These are phyloP conservation scores for Candida argentea DNA, from an alignment of 805 yeast genomes.

Conservation along the genomic window DNA sequence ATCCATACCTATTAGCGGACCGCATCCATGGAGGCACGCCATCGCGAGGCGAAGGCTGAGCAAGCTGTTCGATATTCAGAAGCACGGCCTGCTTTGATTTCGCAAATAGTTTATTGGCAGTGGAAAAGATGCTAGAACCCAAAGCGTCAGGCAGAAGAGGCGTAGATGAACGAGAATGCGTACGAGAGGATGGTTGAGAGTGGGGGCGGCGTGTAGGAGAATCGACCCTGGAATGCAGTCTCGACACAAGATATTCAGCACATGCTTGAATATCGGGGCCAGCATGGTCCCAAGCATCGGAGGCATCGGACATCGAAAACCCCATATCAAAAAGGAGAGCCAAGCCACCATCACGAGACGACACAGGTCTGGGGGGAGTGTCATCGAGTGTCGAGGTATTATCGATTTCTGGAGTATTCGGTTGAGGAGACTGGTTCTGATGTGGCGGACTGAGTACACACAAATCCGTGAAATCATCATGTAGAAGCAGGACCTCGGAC, in stretches of 20 bases:
- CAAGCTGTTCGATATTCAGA: slow-evolving; percentile 52
- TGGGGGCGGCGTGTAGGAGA: background rate
- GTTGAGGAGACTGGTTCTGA: background rate
- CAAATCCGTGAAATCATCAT: slow-evolving; percentile 28
- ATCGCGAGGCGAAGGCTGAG: too few relatives aligned
- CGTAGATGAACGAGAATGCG: background rate
- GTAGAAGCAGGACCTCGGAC: slow-evolving; percentile 18
- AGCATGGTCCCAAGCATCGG: slow-evolving; percentile 45
- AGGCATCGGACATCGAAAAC: slow-evolving; percentile 51
- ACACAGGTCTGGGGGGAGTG: background rate
- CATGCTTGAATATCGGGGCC: slow-evolving; percentile 58
- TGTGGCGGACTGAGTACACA: background rate
- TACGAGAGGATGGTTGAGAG: background rate
- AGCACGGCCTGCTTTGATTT: slow-evolving; percentile 52
- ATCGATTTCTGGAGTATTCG: too few relatives aligned
- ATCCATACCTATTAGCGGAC: slow-evolving; percentile 40
- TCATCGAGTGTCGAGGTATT: background rate
- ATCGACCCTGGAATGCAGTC: slow-evolving; percentile 5
- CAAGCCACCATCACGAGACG: slow-evolving; percentile 34
- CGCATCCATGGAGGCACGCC: slow-evolving; percentile 76
- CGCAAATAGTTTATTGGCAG: slow-evolving; percentile 49
- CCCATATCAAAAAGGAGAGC: slow-evolving; percentile 79
- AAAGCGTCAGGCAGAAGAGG: slow-evolving; percentile 27
- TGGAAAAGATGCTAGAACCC: slow-evolving; percentile 44
- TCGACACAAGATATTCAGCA: slow-evolving; percentile 53